These are phyloP conservation scores for Citrus trifoliata DNA, from an alignment of 345 rosid species.

Conservation along the genomic window DNA sequence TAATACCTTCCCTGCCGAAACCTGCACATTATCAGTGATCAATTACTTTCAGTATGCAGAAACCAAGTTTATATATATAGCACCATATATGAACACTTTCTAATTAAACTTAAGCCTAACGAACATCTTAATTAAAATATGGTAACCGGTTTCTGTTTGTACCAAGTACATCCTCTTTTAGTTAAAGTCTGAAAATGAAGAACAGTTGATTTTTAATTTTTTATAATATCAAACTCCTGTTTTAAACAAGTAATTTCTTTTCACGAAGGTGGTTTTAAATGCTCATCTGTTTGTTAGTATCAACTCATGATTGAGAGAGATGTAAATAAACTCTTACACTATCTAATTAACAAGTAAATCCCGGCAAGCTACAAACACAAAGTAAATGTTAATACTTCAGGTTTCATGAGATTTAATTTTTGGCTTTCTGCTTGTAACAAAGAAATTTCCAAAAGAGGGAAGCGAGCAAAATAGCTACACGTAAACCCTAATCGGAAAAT, in stretches of 20 bases:
- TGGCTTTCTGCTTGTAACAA: background rate
- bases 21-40: conserved; percentile 29
- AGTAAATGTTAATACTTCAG: background rate
- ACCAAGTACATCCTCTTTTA: background rate
- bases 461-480: background rate
- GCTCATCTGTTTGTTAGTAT: background rate
- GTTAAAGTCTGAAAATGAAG: background rate
- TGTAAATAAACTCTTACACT: background rate
- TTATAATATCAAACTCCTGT: no score
- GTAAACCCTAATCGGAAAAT: background rate
- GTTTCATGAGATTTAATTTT: background rate
- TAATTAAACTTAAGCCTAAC: background rate
- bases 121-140: no score
- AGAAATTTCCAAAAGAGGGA: background rate
- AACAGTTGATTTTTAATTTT: no score
- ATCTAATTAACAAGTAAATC: background rate
- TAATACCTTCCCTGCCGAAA: conserved; percentile 62
- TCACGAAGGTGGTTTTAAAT: no score
- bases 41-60: no score
- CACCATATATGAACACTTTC: background rate
- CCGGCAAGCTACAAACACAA: background rate
- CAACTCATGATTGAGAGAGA: background rate
- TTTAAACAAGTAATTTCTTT: no score
- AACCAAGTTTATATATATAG: background rate
- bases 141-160: background rate